Evolutionary conservation across 2,329 filamentous ascomycete genomes (phyloP).

Genomic region (Curvularia sp.): DNA sequence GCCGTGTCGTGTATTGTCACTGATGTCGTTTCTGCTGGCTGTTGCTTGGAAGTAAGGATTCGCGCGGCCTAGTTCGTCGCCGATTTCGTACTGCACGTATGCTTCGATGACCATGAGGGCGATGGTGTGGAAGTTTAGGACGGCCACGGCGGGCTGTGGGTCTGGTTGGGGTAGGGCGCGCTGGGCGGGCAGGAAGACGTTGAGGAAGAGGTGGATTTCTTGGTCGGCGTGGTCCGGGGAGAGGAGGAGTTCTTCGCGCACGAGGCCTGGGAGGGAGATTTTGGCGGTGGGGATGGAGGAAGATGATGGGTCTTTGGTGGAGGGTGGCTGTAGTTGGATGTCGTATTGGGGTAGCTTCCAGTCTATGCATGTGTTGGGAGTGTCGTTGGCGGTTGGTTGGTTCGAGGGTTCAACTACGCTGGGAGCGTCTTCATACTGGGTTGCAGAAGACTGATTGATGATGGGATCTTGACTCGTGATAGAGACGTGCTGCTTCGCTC

Average conservation of each 20-base stretch:
- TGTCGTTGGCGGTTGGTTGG: neutral
- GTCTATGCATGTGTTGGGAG: slow-evolving; percentile 8
- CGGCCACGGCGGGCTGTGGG: slow-evolving; percentile 27
- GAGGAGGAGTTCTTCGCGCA: slow-evolving; percentile 43
- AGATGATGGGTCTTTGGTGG: slow-evolving; percentile 2
- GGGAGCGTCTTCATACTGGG: neutral
- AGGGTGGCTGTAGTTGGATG: slow-evolving; percentile 18
- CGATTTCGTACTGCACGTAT: slow-evolving; percentile 35
- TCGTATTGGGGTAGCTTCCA: slow-evolving; percentile 34
- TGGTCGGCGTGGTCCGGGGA: slow-evolving; percentile 33
- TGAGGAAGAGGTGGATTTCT: slow-evolving; percentile 37
- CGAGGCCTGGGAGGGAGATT: slow-evolving; percentile 50
- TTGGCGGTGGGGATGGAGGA: slow-evolving; percentile 32
- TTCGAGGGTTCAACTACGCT: neutral
- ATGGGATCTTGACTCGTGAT: slow-evolving; percentile 1
- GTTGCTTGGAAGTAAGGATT: neutral
- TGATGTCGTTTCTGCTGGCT: no score
- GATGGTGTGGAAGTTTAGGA: slow-evolving; percentile 47
- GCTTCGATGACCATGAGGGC: slow-evolving; percentile 44
- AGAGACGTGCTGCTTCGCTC: slow-evolving; percentile 18
- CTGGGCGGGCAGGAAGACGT: slow-evolving; percentile 42
- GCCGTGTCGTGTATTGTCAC: no score
- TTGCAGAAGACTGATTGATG: neutral
- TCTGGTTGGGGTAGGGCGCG: slow-evolving; percentile 27
- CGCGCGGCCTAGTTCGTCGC: slow-evolving; percentile 26